Base-by-base conservation (phyloP, 139 green algal genomes). In the Marvania coccoides region DNA sequence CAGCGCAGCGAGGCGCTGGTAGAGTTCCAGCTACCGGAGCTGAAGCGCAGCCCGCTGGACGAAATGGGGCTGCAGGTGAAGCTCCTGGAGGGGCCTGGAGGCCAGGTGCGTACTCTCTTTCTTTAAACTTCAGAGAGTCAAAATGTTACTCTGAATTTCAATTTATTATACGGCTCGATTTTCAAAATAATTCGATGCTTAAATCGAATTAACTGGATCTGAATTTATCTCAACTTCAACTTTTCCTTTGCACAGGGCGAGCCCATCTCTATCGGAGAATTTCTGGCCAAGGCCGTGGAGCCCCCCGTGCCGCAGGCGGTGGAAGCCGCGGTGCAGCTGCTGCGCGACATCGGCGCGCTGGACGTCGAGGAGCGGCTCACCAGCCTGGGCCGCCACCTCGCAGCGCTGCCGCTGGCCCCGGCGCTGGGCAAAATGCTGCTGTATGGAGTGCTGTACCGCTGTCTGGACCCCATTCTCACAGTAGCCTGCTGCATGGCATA, bases 351-450 rank as follows among this genome's bases (percentile, higher is more conserved):
- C 35, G 77, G 71, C 13, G 71, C 65, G 0, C 58, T 74, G 47
- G 39, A 70, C 4, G 30, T 37, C 9, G 56, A 57, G 35, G 82
- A 92, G 76, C 47, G 46, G 2, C 63, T 96, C 47, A 95, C 90
- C 4, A 64, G 72, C 30, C 81, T 96, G 42, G 90, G 90, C 4
- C 69, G 71, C 19, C 90, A 95, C 77, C 77, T 96, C 48, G 86
- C 85, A 8, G 68, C 71, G n/a, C 76, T 96, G 61, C 90, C 90
- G 24, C 67, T 96, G 51, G 74, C 86, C 19, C 81, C 82, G 3
- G 66, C 69, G 12, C 62, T 94, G 2, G 89, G 86, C 40, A 96
- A 96, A 80, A 78, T 96, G 81, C 82, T 95, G 47, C 65, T 95
- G 6, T 92, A 89, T 42, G 85, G 71, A 36, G 64, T 81, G 2